Percentiles rank a stretch among this genome's conserved stretches.
Evolutionary conservation across 306 rosid species (phyloP).

Genomic region (Ammopiptanthus mongolicus): DNA sequence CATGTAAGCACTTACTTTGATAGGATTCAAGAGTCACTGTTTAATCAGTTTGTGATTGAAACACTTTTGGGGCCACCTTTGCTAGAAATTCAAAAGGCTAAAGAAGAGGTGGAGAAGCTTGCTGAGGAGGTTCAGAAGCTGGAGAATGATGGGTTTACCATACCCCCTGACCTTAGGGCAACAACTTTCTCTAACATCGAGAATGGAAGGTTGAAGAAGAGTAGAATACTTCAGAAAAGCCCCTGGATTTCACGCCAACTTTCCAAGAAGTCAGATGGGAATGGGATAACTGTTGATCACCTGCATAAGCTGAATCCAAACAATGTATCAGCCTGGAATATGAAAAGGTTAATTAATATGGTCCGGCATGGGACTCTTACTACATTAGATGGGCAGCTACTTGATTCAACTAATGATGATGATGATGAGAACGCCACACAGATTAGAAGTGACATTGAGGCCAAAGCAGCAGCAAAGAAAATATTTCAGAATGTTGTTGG

Average conservation of each 20-base stretch:
- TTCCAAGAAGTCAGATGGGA: conserved; percentile 48
- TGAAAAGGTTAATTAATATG: conserved; percentile 81
- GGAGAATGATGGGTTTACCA: conserved; percentile 73
- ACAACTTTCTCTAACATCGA: conserved; percentile 24
- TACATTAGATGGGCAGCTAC: conserved; percentile 63
- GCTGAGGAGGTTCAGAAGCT: conserved; percentile 67
- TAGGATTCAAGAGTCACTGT: conserved; percentile 76
- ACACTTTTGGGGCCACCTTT: conserved; percentile 75
- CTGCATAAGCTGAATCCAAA: conserved; percentile 65
- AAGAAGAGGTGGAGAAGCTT: conserved; percentile 68
- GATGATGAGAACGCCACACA: conserved; percentile 44
- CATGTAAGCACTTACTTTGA: conserved; percentile 82
- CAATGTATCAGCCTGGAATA: conserved; percentile 90
- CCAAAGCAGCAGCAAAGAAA: conserved; percentile 81
- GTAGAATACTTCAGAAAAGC: conserved; percentile 38
- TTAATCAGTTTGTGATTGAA: conserved; percentile 75
- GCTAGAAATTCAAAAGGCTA: conserved; percentile 48
- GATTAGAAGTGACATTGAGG: conserved; percentile 72
- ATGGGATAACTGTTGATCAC: conserved; percentile 65
- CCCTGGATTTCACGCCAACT: conserved; percentile 26
- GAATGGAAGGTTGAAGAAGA: conserved; percentile 45
- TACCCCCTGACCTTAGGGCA: conserved; percentile 67
- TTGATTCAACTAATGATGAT: conserved; percentile 39
- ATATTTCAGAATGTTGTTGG: conserved; percentile 78
- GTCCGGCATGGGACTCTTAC: conserved; percentile 62